Conservation (phyloP, 495 filamentous ascomycete species). For the Haplographium delicatum region DNA sequence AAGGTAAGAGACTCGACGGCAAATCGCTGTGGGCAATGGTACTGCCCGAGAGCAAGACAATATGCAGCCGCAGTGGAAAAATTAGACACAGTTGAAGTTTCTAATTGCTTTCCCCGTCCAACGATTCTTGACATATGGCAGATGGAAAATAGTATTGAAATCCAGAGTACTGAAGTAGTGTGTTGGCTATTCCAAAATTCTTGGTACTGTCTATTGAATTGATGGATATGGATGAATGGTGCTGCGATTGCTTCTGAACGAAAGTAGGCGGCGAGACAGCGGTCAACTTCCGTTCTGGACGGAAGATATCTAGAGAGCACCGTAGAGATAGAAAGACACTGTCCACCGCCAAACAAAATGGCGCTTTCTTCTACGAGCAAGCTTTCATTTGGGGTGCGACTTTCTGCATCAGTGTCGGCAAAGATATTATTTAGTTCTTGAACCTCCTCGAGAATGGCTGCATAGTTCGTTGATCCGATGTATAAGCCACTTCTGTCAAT, state of each 20-base stretch:
- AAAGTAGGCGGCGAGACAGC: slow-evolving; percentile 34
- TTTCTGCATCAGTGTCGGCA: too few species aligned
- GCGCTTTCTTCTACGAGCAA: too few species aligned
- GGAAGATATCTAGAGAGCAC: too few species aligned
- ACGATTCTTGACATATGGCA: slow-evolving; percentile 36
- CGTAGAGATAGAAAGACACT: too few species aligned
- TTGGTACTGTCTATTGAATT: slow-evolving; percentile 40
- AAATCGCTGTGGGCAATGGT: slow-evolving; percentile 36
- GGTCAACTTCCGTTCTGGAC: slow-evolving; percentile 4
- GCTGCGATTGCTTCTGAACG: slow-evolving; percentile 37
- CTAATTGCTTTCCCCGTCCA: too few species aligned
- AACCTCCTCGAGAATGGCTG: too few species aligned
- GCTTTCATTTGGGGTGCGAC: too few species aligned
- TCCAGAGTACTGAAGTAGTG: slow-evolving; percentile 36
- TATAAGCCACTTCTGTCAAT: too few species aligned
- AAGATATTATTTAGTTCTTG: too few species aligned
- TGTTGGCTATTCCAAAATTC: slow-evolving; percentile 40
- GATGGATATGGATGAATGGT: slow-evolving; percentile 37
- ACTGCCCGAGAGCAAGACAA: slow-evolving; percentile 39
- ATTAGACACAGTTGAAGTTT: too few species aligned
- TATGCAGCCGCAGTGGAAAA: slow-evolving; percentile 22
- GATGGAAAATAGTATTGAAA: slow-evolving; percentile 40
- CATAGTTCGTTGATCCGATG: too few species aligned
- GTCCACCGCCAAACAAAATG: too few species aligned
- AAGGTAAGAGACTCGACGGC: slow-evolving; percentile 43